Evolutionary conservation across 371 early-diverging fungal species (phyloP).

Genomic region (Mortierella sp.): DNA sequence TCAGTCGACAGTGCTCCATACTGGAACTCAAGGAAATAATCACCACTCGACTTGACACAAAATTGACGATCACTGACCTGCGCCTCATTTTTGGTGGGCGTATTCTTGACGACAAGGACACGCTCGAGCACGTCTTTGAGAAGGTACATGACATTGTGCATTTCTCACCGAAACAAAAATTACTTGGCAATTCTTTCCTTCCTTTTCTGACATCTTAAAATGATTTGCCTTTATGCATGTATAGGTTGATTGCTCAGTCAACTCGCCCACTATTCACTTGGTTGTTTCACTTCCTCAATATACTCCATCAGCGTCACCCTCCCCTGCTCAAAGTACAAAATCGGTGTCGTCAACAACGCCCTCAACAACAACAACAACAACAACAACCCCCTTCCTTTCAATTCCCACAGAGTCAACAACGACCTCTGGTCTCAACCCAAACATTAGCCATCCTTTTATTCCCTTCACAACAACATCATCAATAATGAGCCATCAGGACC

Average conservation of each 20-base stretch:
- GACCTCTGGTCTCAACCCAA: conserved; percentile 17
- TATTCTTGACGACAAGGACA: conserved; percentile 47
- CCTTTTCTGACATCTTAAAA: not conserved
- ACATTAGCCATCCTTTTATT: conserved; percentile 10
- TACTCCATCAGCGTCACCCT: conserved; percentile 20
- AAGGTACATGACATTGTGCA: conserved; percentile 23
- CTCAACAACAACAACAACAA: not conserved
- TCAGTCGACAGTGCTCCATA: conserved; percentile 33
- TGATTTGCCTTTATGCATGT: not conserved
- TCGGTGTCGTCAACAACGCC: conserved; percentile 10
- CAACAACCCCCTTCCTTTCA: conserved; percentile 2
- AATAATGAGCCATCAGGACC: conserved; percentile 1
- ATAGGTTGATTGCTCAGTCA: conserved; percentile 34
- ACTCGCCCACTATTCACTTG: conserved; percentile 39
- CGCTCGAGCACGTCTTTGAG: conserved; percentile 37
- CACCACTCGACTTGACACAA: conserved; percentile 34
- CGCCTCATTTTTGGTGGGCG: conserved; percentile 52
- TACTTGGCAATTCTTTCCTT: not conserved
- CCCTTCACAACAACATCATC: conserved; percentile 7
- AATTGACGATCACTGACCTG: conserved; percentile 22
- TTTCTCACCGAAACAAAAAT: not conserved
- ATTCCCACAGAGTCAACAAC: conserved; percentile 4
- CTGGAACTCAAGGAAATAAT: conserved; percentile 43
- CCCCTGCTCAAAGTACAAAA: not conserved
- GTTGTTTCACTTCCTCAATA: conserved; percentile 33